Evolutionary conservation across 2,329 filamentous ascomycete genomes (phyloP), one percentile per base, ranked within the genome.

Genomic region (Aureobasidium leucospermi): DNA sequence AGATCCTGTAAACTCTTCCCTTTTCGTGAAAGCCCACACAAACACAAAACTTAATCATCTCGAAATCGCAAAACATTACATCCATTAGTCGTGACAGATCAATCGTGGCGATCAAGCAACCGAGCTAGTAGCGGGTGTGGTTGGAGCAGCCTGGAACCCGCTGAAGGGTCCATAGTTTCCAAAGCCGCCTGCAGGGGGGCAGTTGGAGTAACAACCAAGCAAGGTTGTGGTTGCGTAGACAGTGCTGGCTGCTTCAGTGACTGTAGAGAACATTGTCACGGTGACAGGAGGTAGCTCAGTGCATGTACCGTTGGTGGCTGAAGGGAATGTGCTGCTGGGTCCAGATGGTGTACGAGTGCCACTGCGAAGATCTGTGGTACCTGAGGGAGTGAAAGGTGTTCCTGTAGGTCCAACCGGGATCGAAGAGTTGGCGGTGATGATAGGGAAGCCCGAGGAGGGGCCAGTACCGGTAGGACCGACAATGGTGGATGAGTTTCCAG

Each of bases 131-230:
- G 42, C 53, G 16, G 53, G 42, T 2, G 53, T 32, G 2, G 41
- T 48, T 3, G 32, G 31, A 15, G 23, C 29, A 6, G 16, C 16
- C 41, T 28, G 36, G 52, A 55, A 55, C 7, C 41, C 52, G 15
- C 29, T 32, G 13, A 58, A 58, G 1, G 55, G 46, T 41, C 58
- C 58, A 38, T 51, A 59, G 6, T 51, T 58, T 6, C 60, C 63
- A 29, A 32, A 31, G 32, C 23, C 23, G 23, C 34, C 60, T 15
- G 34, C 16, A 8, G 60, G 61, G 32, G 58, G 45, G 34, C 65
- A 66, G 3, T 59, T 56, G 6, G 41, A 53, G 31, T 55, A 63
- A 55, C 65, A 66, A 39, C 64, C 64, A 29, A 52, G 32, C 36
- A 52, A 29, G 2, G 58, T 59, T 1, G 47, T 59, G 15, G 58